These are phyloP conservation scores for Hymenoscyphus infarciens DNA, from an alignment of 2,329 filamentous ascomycete genomes.

Conservation along the genomic window DNA sequence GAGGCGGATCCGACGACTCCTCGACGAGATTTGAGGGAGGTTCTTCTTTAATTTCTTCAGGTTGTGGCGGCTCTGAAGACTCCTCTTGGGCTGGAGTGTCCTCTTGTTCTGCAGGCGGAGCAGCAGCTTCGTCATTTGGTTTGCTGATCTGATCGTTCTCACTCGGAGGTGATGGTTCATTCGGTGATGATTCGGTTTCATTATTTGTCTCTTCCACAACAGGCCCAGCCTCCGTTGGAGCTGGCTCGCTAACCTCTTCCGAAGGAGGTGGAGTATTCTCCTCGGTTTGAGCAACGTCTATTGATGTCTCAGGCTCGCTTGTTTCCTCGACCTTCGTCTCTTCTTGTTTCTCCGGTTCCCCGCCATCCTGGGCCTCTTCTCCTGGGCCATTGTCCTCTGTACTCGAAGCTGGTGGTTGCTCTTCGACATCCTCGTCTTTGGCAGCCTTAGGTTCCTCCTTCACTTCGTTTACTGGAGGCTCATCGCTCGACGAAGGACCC, in stretches of 20 bases:
- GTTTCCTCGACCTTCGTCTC: neutral
- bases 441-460: conserved; percentile 7
- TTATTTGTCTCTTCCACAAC: neutral
- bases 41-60: neutral
- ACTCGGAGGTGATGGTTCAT: neutral
- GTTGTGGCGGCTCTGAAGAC: neutral
- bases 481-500: neutral
- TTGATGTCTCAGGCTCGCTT: neutral
- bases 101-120: conserved; percentile 6
- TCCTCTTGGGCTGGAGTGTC: neutral
- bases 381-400: neutral
- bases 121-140: neutral
- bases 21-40: too few species aligned
- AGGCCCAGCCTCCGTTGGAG: neutral
- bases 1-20: too few species aligned
- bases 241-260: neutral
- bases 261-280: neutral
- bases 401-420: conserved; percentile 4
- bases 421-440: conserved; percentile 2
- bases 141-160: neutral
- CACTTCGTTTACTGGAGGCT: neutral
- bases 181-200: neutral
- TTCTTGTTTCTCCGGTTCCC: neutral
- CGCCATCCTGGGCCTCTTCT: neutral
- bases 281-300: neutral